Evolutionary conservation across 164 flowering plant genomes (phyloP).

Genomic region (Cinnamomum micranthum): DNA sequence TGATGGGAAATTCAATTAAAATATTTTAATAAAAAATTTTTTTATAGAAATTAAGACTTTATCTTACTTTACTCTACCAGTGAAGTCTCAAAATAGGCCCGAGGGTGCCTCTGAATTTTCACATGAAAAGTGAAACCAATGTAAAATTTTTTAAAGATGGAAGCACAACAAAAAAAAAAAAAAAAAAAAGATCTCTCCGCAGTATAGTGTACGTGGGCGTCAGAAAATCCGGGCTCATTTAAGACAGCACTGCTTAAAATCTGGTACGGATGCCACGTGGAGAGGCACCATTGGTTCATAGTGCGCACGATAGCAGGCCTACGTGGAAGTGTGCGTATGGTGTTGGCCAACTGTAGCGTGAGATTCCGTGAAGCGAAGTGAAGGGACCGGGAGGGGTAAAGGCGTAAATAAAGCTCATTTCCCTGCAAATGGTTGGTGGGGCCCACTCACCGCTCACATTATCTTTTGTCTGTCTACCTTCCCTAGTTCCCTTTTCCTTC

Average conservation of each 20-base stretch:
- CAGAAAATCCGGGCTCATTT: neutral
- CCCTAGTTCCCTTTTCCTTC: too few relatives aligned
- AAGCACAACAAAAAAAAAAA: too few relatives aligned
- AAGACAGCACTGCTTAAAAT: conserved; percentile 7
- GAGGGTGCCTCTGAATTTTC: too few relatives aligned
- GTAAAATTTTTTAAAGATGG: too few relatives aligned
- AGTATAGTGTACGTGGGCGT: neutral
- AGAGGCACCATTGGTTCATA: neutral
- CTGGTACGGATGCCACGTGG: conserved; percentile 16
- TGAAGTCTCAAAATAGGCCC: too few relatives aligned
- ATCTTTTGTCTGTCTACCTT: neutral
- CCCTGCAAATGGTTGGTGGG: neutral
- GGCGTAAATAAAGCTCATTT: neutral
- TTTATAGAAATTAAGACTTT: too few relatives aligned
- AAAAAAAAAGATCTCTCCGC: too few relatives aligned
- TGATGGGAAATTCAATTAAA: too few relatives aligned
- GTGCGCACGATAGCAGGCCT: conserved; percentile 9
- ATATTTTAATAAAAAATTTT: too few relatives aligned
- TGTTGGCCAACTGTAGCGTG: conserved; percentile 12
- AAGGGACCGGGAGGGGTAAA: neutral
- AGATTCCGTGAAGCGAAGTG: conserved; percentile 13
- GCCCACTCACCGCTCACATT: neutral
- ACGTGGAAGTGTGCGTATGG: neutral
- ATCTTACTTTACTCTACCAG: too few relatives aligned
- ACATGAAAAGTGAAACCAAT: too few relatives aligned